Evolutionary conservation across 163 green algal species (phyloP).

Genomic region (Scenedesmus sp.): DNA sequence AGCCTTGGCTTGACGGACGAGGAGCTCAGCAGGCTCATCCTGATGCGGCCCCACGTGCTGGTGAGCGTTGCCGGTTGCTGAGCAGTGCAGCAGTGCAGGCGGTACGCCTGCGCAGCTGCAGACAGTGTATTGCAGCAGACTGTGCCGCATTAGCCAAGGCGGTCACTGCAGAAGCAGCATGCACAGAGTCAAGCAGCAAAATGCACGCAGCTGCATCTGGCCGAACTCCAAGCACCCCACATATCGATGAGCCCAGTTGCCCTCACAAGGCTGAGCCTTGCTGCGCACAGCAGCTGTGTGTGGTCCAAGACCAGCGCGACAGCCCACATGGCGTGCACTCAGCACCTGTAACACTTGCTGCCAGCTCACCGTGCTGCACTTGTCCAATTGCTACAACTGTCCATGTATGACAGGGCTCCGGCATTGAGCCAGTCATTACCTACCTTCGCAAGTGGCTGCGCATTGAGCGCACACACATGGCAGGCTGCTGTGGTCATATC

Average conservation of each 20-base stretch:
- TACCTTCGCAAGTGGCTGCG: conserved; percentile 52
- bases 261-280: background rate
- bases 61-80: background rate
- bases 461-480: conserved; percentile 41
- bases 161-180: background rate
- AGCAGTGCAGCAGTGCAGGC: background rate
- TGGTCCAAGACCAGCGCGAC: background rate
- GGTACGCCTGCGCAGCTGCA: background rate
- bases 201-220: too few relatives aligned
- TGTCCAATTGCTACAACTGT: background rate
- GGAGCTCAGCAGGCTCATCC: conserved; percentile 34
- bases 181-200: too few relatives aligned
- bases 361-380: background rate
- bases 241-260: too few relatives aligned
- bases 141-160: background rate
- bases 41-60: conserved; percentile 43
- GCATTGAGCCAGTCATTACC: conserved; percentile 49
- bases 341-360: background rate
- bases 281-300: background rate
- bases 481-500: conserved; percentile 41
- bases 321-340: background rate
- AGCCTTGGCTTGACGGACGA: conserved; percentile 43
- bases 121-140: background rate
- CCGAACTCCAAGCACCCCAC: too few relatives aligned
- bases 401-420: conserved; percentile 3